Evolutionary conservation across 108 stramenopile genomes (phyloP), one percentile per base, ranked within the genome.

Genomic region (Cyclotella cryptica): DNA sequence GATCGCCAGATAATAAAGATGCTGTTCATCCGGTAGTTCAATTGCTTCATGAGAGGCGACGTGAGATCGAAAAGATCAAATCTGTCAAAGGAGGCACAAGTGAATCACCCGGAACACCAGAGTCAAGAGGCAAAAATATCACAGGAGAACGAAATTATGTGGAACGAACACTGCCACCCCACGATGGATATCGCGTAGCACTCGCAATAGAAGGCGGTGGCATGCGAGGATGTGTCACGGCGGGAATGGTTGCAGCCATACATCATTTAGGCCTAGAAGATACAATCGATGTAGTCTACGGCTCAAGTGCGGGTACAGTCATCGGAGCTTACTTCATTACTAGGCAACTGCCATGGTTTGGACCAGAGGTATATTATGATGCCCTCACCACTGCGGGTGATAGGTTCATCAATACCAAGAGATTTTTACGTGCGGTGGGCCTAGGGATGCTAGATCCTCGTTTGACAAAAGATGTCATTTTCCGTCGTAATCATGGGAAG

Each of bases 291-390:
- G 93, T 92, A n/a, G 93, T 98, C 0, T 98, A 98, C 77, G 97
- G 97, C 13, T 89, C 89, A 10, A 90, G 88, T 28, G 97, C 97
- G 0, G 97, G 97, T 11, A 88, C 92, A 39, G 81, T 98, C 10
- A 88, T 97, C 45, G 92, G 88, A 9, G 92, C 95, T 1, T 98
- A 96, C 78, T 95, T 98, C 72, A 86, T 93, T 44, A 92, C 88
- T 10, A 71, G 82, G 6, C 96, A 98, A 76, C 71, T 97, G 59
- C 96, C 92, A 4, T 92, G 92, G 88, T 87, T 95, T 62, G 98
- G 98, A 10, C 97, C 96, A n/a, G 96, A 97, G 74, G 81, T 98
- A 19, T 98, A 98, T 68, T 98, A 98, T 80, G 97, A 98, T 72
- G 57, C 81, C 9, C 74, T 98, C 26, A 95, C 98, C 14, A 89